These are phyloP conservation scores for Kandelia obovata DNA, from an alignment of 345 rosid species.

Conservation along the genomic window DNA sequence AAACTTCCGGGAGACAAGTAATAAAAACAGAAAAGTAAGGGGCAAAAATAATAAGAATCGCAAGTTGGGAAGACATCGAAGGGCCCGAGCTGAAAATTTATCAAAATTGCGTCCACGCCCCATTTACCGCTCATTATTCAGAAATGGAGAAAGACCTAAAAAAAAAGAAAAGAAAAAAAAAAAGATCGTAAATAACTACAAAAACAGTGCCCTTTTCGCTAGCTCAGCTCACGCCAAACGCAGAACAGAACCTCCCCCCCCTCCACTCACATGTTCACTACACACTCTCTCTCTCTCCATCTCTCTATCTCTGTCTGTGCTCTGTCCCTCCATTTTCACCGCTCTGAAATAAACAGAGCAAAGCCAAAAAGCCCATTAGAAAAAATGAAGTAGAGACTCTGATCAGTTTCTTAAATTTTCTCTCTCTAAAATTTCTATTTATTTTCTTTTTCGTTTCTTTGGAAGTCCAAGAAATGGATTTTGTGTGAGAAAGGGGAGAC, in stretches of 20 bases:
- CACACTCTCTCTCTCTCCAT: slow-evolving; percentile 24
- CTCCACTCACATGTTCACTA: slow-evolving; percentile 23
- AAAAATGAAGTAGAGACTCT: slow-evolving; percentile 18
- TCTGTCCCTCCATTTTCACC: slow-evolving; percentile 18
- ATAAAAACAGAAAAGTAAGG: neutral
- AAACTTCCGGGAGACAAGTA: neutral
- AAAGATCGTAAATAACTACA: slow-evolving; percentile 16
- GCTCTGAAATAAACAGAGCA: slow-evolving; percentile 17
- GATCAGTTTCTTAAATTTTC: slow-evolving; percentile 12
- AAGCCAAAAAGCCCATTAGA: neutral
- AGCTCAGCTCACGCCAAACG: neutral
- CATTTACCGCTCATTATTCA: too few species aligned
- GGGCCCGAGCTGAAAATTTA: too few species aligned
- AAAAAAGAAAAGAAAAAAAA: too few species aligned
- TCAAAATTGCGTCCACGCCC: too few species aligned
- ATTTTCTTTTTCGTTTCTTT: neutral
- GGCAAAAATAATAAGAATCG: neutral
- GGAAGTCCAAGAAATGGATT: slow-evolving; percentile 30
- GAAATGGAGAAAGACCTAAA: too few species aligned
- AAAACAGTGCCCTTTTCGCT: slow-evolving; percentile 10
- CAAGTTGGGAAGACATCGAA: too few species aligned
- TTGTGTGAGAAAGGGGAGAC: slow-evolving; percentile 14
- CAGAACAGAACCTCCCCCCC: slow-evolving; percentile 26
- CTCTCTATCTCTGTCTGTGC: slow-evolving; percentile 7
- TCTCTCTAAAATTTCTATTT: neutral